Evolutionary conservation across 371 early-diverging fungal species (phyloP).

Genomic region (Batrachochytrium dendrobatidis): DNA sequence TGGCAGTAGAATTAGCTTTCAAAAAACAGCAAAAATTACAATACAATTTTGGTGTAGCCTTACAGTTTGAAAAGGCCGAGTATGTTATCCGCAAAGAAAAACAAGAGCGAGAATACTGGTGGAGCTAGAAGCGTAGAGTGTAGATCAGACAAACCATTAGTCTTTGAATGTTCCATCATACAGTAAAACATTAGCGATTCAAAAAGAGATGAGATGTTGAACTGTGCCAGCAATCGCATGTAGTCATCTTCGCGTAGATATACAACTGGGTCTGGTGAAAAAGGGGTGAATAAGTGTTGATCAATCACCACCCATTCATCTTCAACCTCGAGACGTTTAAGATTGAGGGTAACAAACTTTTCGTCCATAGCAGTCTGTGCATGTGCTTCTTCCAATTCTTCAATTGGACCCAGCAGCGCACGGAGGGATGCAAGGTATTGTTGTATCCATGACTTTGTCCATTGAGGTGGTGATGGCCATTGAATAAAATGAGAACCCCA

Average conservation of each 20-base stretch:
- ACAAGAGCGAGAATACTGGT: no score
- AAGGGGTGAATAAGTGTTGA: constrained; percentile 13
- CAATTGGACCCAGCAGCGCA: constrained; percentile 27
- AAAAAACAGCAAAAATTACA: no score
- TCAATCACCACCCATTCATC: constrained; percentile 34
- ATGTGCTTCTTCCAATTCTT: constrained; percentile 22
- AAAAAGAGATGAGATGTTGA: constrained; percentile 23
- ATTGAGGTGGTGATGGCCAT: constrained; percentile 33
- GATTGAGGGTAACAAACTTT: constrained; percentile 9
- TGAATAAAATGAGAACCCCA: constrained; percentile 58
- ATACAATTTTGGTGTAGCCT: no score
- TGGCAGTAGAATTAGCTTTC: no score
- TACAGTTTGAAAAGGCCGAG: no score
- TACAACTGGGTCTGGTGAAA: constrained; percentile 6
- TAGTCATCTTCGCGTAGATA: constrained; percentile 58
- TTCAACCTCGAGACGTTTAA: constrained; percentile 21
- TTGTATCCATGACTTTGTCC: constrained; percentile 26
- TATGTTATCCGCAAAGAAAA: no score
- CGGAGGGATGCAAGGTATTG: constrained; percentile 28
- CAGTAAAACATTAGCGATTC: constrained; percentile 3
- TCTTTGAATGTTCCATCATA: background rate
- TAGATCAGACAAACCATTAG: no score
- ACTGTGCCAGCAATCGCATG: constrained; percentile 49
- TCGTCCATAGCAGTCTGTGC: constrained; percentile 10
- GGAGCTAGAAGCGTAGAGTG: no score